These are phyloP conservation scores for Pholiota microspora DNA, from an alignment of 768 basidiomycete genomes.

Conservation along the genomic window DNA sequence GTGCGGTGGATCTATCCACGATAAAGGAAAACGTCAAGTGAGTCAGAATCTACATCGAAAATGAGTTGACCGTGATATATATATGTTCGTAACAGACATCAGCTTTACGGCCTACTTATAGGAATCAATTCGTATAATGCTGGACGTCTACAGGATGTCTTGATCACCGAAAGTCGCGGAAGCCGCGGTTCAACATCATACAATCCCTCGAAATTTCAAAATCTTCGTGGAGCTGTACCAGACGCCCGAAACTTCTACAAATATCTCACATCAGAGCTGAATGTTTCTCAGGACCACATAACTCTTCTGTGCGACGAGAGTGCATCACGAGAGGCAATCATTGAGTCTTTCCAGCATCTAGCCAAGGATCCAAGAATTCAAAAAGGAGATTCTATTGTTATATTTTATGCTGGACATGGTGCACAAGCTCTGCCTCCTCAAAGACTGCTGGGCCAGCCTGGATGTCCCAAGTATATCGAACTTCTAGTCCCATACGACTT, in stretches of 20 bases:
- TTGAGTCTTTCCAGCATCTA: conserved; percentile 8
- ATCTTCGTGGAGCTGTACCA: conserved; percentile 7
- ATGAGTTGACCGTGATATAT: too few relatives aligned
- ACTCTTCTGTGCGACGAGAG: not conserved
- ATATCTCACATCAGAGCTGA: not conserved
- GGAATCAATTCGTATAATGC: too few relatives aligned
- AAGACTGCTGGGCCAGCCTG: not conserved
- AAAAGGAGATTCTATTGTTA: conserved; percentile 6
- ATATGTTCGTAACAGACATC: too few relatives aligned
- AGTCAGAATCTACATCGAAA: too few relatives aligned
- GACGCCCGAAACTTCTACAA: conserved; percentile 6
- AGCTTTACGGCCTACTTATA: too few relatives aligned
- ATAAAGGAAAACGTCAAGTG: too few relatives aligned
- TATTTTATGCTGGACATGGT: conserved; percentile 16
- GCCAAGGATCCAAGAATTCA: not conserved
- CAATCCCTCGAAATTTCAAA: too few relatives aligned
- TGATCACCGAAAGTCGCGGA: too few relatives aligned
- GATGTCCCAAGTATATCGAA: conserved; percentile 1
- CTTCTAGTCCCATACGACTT: conserved; percentile 9
- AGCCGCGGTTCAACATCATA: too few relatives aligned
- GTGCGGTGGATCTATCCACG: too few relatives aligned
- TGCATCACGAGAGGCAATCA: conserved; percentile 9
- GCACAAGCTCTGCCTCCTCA: conserved; percentile 1
- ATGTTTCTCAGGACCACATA: not conserved
- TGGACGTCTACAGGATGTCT: too few relatives aligned